Evolutionary conservation across 2,329 filamentous ascomycete genomes (phyloP).

Genomic region (Pseudogymnoascus destructans): DNA sequence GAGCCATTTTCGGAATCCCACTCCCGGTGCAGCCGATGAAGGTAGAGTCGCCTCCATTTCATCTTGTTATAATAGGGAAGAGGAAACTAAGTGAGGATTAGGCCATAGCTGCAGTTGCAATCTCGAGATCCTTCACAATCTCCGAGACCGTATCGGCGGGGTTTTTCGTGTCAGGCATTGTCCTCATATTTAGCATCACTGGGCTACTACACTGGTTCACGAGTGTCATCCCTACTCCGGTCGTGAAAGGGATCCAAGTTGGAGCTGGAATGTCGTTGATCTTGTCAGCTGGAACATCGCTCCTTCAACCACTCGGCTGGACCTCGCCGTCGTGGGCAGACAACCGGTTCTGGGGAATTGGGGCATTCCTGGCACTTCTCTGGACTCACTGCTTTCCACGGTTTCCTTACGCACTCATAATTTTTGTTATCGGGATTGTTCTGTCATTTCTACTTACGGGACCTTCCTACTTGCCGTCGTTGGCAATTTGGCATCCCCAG

Average conservation of each 20-base stretch:
- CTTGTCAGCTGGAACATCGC: slow-evolving; percentile 57
- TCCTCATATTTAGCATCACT: slow-evolving; percentile 66
- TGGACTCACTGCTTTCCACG: slow-evolving; percentile 48
- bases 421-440: slow-evolving; percentile 56
- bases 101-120: slow-evolving; percentile 85
- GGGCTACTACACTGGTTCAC: slow-evolving; percentile 66
- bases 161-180: slow-evolving; percentile 59
- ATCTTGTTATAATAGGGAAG: background rate
- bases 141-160: slow-evolving; percentile 71
- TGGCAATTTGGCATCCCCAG: slow-evolving; percentile 48
- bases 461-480: slow-evolving; percentile 33
- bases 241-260: slow-evolving; percentile 90
- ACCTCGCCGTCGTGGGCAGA: slow-evolving; percentile 51
- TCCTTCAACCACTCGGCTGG: slow-evolving; percentile 61
- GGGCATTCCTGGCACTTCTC: slow-evolving; percentile 59
- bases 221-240: slow-evolving; percentile 64
- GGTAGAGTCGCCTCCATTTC: slow-evolving; percentile 26
- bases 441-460: slow-evolving; percentile 42
- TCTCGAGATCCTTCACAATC: slow-evolving; percentile 51
- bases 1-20: slow-evolving; percentile 72
- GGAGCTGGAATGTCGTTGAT: slow-evolving; percentile 78
- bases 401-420: slow-evolving; percentile 64
- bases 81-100: slow-evolving; percentile 32
- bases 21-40: slow-evolving; percentile 85
- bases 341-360: slow-evolving; percentile 65